These are phyloP conservation scores for Udeniomyces megalosporus DNA, from an alignment of 768 basidiomycete genomes.

Conservation along the genomic window DNA sequence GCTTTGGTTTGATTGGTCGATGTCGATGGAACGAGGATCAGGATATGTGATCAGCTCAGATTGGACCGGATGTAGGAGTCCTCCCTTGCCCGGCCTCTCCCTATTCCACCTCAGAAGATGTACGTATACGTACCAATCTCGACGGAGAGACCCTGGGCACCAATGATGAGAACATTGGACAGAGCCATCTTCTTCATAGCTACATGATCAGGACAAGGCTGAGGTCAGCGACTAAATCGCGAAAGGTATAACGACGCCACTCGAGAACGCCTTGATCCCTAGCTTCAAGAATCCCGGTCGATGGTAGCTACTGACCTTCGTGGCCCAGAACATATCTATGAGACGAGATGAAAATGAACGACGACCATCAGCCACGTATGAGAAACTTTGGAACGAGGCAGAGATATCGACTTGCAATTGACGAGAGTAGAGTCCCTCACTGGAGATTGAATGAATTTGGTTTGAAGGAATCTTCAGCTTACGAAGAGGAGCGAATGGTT, in stretches of 20 bases:
- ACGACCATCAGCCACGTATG: not conserved
- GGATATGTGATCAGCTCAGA: not conserved
- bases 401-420: constrained; percentile 52
- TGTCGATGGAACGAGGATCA: not conserved
- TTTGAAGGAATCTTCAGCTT: too few species aligned
- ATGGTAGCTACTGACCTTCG: constrained; percentile 46
- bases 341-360: constrained; percentile 15
- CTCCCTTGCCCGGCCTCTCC: not conserved
- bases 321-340: constrained; percentile 83
- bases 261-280: not conserved
- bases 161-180: constrained; percentile 86
- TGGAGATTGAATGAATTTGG: not conserved
- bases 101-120: not conserved
- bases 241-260: not conserved
- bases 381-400: not conserved
- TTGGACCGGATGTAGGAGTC: not conserved
- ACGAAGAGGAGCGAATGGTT: too few species aligned
- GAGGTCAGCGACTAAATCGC: not conserved
- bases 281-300: not conserved
- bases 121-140: constrained; percentile 57
- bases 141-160: constrained; percentile 77
- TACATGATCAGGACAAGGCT: constrained; percentile 23
- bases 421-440: constrained; percentile 78
- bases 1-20: constrained; percentile 35
- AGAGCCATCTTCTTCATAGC: constrained; percentile 99